These are phyloP conservation scores for Podospora conica DNA, from an alignment of 495 filamentous ascomycete species.

Conservation along the genomic window DNA sequence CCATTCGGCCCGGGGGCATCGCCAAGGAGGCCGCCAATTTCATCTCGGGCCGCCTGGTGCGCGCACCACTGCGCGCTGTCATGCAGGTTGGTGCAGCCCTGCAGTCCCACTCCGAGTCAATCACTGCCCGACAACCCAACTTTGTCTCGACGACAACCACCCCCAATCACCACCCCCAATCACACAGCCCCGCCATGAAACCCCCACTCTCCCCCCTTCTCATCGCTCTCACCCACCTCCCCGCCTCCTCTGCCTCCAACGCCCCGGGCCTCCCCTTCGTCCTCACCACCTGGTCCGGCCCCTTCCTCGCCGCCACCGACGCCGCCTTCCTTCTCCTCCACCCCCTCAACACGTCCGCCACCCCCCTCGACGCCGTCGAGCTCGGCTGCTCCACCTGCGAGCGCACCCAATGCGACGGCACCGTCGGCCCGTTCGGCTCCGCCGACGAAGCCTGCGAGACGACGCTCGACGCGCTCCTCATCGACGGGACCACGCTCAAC, in stretches of 20 bases:
- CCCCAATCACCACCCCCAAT: background rate
- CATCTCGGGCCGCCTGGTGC: too few relatives aligned
- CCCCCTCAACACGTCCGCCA: constrained; percentile 18
- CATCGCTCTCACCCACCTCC: constrained; percentile 2
- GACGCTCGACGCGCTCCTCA: constrained; percentile 43
- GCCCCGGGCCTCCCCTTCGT: constrained; percentile 35
- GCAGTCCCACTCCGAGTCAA: too few relatives aligned
- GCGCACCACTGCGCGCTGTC: too few relatives aligned
- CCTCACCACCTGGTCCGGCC: constrained; percentile 43
- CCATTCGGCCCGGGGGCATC: too few relatives aligned
- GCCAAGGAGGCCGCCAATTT: too few relatives aligned
- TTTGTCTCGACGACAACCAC: too few relatives aligned
- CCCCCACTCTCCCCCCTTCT: background rate
- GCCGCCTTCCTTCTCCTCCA: constrained; percentile 39
- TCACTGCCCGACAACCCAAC: too few relatives aligned
- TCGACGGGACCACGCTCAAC: constrained; percentile 41
- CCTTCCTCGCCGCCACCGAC: constrained; percentile 43
- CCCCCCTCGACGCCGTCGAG: constrained; percentile 40
- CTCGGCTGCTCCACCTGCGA: constrained; percentile 42
- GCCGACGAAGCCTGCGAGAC: constrained; percentile 45
- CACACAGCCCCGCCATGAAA: background rate
- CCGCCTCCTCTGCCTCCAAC: background rate
- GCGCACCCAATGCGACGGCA: constrained; percentile 39
- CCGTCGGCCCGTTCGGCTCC: constrained; percentile 44
- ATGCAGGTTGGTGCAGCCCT: too few relatives aligned